These are phyloP conservation scores for Oryza glaberrima DNA, from an alignment of 176 grass and related monocot genomes.

Conservation along the genomic window DNA sequence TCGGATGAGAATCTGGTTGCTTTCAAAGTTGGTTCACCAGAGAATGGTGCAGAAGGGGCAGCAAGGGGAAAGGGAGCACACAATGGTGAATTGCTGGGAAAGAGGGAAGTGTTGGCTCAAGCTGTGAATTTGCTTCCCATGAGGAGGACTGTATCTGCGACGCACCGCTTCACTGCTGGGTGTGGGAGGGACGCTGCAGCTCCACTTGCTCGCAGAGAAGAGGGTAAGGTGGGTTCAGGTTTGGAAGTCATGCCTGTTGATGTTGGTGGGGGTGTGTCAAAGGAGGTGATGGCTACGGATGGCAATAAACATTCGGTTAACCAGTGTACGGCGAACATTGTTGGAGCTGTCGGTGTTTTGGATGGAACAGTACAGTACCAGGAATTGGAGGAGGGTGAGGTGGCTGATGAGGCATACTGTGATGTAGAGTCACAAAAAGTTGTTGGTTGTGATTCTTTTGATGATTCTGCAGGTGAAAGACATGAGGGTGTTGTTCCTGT, in stretches of 20 bases:
- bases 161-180: slow-evolving; percentile 3
- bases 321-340: background rate
- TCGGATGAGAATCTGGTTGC: background rate
- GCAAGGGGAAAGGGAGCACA: background rate
- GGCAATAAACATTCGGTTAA: background rate
- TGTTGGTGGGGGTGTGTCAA: background rate
- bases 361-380: slow-evolving; percentile 2
- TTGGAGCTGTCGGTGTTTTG: background rate
- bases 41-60: background rate
- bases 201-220: background rate
- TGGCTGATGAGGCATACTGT: background rate
- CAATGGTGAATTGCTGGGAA: slow-evolving; percentile 4
- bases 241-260: background rate
- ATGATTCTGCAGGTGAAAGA: background rate
- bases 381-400: slow-evolving; percentile 32
- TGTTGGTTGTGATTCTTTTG: background rate
- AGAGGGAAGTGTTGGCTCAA: background rate
- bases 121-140: background rate
- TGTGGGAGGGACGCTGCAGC: background rate
- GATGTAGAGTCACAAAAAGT: slow-evolving; percentile 5
- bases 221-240: background rate
- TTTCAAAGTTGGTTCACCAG: background rate
- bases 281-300: background rate
- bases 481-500: background rate
- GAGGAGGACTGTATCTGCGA: background rate